A percentile compares a stretch with the other conserved stretches of the same genome.
Conservation (phyloP, 345 rosid genomes). For the Jatropha curcas region DNA sequence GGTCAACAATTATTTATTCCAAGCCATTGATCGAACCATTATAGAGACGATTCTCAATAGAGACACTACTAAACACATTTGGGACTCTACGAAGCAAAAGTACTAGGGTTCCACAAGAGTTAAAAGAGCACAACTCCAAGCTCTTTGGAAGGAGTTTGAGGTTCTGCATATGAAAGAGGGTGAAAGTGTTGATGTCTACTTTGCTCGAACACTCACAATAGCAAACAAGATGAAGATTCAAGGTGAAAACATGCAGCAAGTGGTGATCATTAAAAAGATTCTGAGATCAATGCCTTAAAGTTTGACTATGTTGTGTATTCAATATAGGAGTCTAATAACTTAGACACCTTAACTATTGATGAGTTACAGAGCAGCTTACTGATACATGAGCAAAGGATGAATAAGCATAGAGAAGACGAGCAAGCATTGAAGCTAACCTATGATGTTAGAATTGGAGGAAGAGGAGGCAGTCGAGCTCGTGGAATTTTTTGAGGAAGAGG, state of each 20-base stretch:
- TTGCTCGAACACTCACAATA: constrained; percentile 2
- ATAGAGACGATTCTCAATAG: too few relatives aligned
- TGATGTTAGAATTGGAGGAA: not conserved
- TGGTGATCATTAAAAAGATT: constrained; percentile 7
- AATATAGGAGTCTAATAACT: not conserved
- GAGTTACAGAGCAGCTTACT: not conserved
- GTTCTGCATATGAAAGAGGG: not conserved
- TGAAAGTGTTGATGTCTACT: not conserved
- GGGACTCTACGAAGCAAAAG: too few relatives aligned
- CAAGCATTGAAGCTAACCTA: not conserved
- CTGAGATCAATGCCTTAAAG: not conserved
- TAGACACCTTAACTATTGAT: not conserved
- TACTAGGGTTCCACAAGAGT: too few relatives aligned
- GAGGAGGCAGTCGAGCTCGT: not conserved
- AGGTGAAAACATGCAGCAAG: constrained; percentile 5
- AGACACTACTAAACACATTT: too few relatives aligned
- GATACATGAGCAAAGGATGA: constrained; percentile 4
- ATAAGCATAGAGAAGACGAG: not conserved
- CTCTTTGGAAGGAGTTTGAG: not conserved
- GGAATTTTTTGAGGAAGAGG: not conserved
- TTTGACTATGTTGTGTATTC: not conserved
- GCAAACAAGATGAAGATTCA: constrained; percentile 6
- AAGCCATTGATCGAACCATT: too few relatives aligned
- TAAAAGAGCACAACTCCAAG: not conserved
- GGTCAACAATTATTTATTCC: too few relatives aligned